Evolutionary conservation across 2,329 filamentous ascomycete genomes (phyloP).

Genomic region (Lasiodiplodia theobromae): DNA sequence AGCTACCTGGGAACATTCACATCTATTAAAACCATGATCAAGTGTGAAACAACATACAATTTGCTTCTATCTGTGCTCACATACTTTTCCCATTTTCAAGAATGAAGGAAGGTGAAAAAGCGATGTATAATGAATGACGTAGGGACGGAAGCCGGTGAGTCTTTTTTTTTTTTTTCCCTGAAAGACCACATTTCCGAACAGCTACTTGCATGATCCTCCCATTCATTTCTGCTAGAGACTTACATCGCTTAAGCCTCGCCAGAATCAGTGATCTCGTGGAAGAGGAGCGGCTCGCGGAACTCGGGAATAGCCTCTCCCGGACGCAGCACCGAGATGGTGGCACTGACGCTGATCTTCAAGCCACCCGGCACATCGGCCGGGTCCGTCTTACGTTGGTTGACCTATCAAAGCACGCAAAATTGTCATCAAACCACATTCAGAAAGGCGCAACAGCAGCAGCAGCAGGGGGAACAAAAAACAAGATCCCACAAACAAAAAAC

Average conservation of each 20-base stretch:
- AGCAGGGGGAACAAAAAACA: background rate
- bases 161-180: too few species aligned
- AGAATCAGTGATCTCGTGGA: background rate
- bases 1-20: too few species aligned
- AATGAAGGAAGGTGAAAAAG: too few species aligned
- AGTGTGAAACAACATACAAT: too few species aligned
- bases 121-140: too few species aligned
- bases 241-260: background rate
- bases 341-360: background rate
- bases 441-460: background rate
- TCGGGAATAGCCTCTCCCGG: background rate
- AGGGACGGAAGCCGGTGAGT: too few species aligned
- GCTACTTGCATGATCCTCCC: too few species aligned
- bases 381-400: background rate
- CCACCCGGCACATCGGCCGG: background rate
- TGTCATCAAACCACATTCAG: background rate
- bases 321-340: background rate
- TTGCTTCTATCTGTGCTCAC: too few species aligned
- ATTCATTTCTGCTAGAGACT: too few species aligned
- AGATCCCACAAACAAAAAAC: background rate
- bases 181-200: too few species aligned
- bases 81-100: too few species aligned
- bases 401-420: background rate
- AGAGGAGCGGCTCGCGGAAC: background rate
- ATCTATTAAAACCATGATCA: too few species aligned